Evolutionary conservation across 2,329 filamentous ascomycete genomes (phyloP), one percentile per base, ranked within the genome.

Genomic region (Sclerotinia spermophila): DNA sequence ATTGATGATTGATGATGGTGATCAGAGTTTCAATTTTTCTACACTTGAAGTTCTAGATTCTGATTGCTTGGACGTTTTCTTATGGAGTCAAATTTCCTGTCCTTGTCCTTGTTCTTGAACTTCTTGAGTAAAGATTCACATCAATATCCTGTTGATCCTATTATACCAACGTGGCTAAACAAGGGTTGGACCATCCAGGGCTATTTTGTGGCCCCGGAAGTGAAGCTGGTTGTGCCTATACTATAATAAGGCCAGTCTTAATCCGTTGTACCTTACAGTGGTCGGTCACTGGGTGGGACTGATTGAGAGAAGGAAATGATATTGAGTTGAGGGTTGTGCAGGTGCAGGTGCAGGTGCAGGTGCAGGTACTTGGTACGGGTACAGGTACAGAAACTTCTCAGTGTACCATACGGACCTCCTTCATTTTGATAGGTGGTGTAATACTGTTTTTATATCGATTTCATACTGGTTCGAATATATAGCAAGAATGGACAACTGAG

Each of bases 21-120:
- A 61, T 61, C 58, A 17, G 30, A 30, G 58, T 30, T 60, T 27
- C 38, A 7, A 19, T 42, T 42, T 30, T 60, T 40, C 5, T 60
- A 5, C 24, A 30, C 58, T 27, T 42, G 24, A 60, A 30, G 58
- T 44, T 61, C 58, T 61, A 61, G 58, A 61, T 24, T 60, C 42
- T n/a, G 17, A 21, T 60, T 42, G 38, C 33, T 42, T 60, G 11
- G 24, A 60, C 27, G 48, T 42, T 40, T 60, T 53, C 38, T 35
- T 61, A 61, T 61, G 38, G 58, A 61, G 38, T 44, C 58, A 61
- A 61, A 61, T 61, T 61, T 61, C 38, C 35, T n/a, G n/a, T n/a
- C n/a, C n/a, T n/a, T n/a, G n/a, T n/a, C n/a, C 30, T 30, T 5
- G 24, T 11, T 38, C 38, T 61, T 44, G 58, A 30, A 40, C n/a